These are phyloP conservation scores for Alternaria metachromatica DNA, from an alignment of 2,329 filamentous ascomycete species.

Conservation along the genomic window DNA sequence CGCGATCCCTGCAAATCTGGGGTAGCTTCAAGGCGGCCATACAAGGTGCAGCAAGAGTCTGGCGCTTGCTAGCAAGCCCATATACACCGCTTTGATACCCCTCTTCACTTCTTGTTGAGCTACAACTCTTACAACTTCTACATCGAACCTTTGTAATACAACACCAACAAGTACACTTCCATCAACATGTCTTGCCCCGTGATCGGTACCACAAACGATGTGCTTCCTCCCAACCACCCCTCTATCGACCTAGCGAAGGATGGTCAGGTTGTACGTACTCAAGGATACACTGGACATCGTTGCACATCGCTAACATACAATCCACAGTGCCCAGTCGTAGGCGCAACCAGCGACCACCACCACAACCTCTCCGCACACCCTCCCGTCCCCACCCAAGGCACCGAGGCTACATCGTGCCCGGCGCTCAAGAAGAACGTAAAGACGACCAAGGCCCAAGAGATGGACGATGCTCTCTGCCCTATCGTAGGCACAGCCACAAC, in stretches of 20 bases:
- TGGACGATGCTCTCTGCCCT: constrained; percentile 54
- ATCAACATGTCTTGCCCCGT: constrained; percentile 43
- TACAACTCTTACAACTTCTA: not conserved
- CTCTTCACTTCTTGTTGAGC: not conserved
- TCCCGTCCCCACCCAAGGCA: constrained; percentile 37
- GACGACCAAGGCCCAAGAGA: constrained; percentile 43
- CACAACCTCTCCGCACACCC: constrained; percentile 53
- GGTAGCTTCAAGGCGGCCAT: constrained; percentile 21
- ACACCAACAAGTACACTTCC: not conserved
- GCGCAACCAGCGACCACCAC: constrained; percentile 55
- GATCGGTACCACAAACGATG: constrained; percentile 52
- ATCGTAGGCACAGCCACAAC: constrained; percentile 53
- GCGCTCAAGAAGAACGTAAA: constrained; percentile 50
- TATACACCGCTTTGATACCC: constrained; percentile 3
- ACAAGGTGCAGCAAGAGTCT: constrained; percentile 1
- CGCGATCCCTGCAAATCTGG: constrained; percentile 21
- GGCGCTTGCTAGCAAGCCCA: not conserved
- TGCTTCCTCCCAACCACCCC: constrained; percentile 54
- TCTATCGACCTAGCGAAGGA: constrained; percentile 48
- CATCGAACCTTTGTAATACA: not conserved
- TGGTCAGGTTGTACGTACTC: constrained; percentile 40
- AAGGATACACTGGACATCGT: not conserved
- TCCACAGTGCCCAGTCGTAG: constrained; percentile 52
- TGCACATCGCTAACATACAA: constrained; percentile 2
- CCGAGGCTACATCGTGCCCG: constrained; percentile 49